These are phyloP conservation scores for Citrus hindsii DNA, from an alignment of 345 rosid species.

Conservation along the genomic window DNA sequence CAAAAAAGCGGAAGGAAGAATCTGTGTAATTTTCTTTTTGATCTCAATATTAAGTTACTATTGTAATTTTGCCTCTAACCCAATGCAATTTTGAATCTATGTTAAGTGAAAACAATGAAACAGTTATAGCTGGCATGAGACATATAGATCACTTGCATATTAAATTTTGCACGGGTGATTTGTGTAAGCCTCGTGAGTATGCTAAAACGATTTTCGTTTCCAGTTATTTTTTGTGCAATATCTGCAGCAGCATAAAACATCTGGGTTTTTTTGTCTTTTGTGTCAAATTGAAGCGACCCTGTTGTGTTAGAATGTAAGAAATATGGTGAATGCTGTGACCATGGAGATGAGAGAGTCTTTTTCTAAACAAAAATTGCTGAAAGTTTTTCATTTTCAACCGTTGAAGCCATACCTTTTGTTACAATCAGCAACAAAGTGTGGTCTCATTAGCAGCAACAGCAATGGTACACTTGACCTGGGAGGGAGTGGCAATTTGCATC, in stretches of 20 bases:
- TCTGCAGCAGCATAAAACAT: too few species aligned
- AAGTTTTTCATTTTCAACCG: background rate
- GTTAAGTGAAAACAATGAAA: constrained; percentile 1
- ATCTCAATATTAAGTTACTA: background rate
- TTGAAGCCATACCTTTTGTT: background rate
- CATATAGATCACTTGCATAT: background rate
- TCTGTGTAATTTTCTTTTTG: constrained; percentile 28
- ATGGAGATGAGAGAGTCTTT: background rate
- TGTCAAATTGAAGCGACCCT: background rate
- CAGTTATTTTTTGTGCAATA: background rate
- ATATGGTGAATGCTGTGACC: background rate
- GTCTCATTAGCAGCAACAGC: background rate
- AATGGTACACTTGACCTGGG: background rate
- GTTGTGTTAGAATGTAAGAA: background rate
- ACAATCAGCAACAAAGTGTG: background rate
- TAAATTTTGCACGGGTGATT: background rate
- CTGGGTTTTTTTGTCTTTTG: too few species aligned
- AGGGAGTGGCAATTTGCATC: too few species aligned
- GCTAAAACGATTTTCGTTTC: background rate
- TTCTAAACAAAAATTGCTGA: background rate
- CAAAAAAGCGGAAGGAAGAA: constrained; percentile 63
- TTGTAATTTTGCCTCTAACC: background rate
- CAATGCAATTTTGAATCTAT: background rate
- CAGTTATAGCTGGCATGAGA: background rate
- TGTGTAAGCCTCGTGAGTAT: background rate